Evolutionary conservation across 2,329 filamentous ascomycete species (phyloP).

Genomic region (Neurospora sp.): DNA sequence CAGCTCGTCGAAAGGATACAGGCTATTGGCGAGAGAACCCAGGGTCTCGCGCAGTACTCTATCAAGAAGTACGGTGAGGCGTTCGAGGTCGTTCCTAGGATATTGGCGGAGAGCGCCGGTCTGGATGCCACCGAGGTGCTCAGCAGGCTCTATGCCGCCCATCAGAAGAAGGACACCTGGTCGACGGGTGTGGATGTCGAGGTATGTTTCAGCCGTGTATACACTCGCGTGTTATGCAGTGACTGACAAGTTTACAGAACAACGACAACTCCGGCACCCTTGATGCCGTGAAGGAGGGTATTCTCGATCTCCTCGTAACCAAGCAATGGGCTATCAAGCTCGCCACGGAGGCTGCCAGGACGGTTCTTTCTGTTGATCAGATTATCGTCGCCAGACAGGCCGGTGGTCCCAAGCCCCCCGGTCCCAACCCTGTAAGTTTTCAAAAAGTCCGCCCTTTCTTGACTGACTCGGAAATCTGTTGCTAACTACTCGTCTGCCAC

Average conservation of each 20-base stretch:
- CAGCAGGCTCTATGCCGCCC: constrained; percentile 83
- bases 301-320: constrained; percentile 81
- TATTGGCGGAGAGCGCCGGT: constrained; percentile 87
- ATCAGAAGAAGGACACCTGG: constrained; percentile 81
- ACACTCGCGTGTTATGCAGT: no score
- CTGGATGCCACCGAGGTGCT: constrained; percentile 96
- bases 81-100: constrained; percentile 92
- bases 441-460: neutral
- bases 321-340: constrained; percentile 98
- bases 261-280: constrained; percentile 70
- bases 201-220: constrained; percentile 29
- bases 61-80: constrained; percentile 97
- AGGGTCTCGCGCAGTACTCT: constrained; percentile 86
- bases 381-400: constrained; percentile 98
- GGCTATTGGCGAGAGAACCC: constrained; percentile 82
- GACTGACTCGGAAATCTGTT: neutral
- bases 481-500: neutral
- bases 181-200: constrained; percentile 91
- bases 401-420: constrained; percentile 92
- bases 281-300: constrained; percentile 78
- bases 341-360: constrained; percentile 88
- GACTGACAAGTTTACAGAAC: constrained; percentile 39
- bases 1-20: constrained; percentile 89
- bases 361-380: constrained; percentile 92
- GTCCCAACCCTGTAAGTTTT: constrained; percentile 57